Evolutionary conservation across 495 filamentous ascomycete species (phyloP), one percentile per base, ranked within the genome.

Genomic region (Hypoxylon fuscum): DNA sequence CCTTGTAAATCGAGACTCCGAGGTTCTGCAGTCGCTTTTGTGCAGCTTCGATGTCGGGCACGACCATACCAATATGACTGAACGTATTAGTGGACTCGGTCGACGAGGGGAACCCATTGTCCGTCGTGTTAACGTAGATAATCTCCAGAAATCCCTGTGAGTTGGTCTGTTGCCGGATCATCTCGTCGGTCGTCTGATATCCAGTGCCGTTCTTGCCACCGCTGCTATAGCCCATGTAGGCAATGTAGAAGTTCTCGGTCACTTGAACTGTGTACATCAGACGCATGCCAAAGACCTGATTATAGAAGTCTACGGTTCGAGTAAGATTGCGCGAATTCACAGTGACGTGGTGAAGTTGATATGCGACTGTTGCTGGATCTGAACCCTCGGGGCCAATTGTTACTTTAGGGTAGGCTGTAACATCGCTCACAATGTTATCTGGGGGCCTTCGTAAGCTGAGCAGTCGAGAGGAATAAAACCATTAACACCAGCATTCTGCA

Each of bases 231-330:
- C 55, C 68, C 58, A 75, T 42, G 52, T 75, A 77, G 42, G 61
- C 66, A 45, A 74, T 59, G 12, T 61, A 64, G 52, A 58, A 70
- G 18, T 68, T 42, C 14, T 62, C 56, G 21, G 68, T 64, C 0
- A 64, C 35, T 17, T 68, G 37, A 23, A 65, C 59, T 11, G 75
- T 77, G 66, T 79, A 83, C 37, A 82, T 64, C 9, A 76, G 68
- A 17, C 78, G 79, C 74, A 83, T 78, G 48, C 80, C 80, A 42
- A 83, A 71, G 10, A 79, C 72, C 40, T 77, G 59, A 43, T 74
- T 68, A 51, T 83, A 83, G 72, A 81, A 83, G 58, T 76, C 62
- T 0, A 79, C 67, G 6, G 74, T 77, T 50, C 64, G 69, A 20
- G 61, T 49, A 9, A 78, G 73, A 46, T 81, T 70, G 44, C 59